phyloP scores from a whole-genome alignment of 306 rosid species.

The Begonia masoniana region DNA sequence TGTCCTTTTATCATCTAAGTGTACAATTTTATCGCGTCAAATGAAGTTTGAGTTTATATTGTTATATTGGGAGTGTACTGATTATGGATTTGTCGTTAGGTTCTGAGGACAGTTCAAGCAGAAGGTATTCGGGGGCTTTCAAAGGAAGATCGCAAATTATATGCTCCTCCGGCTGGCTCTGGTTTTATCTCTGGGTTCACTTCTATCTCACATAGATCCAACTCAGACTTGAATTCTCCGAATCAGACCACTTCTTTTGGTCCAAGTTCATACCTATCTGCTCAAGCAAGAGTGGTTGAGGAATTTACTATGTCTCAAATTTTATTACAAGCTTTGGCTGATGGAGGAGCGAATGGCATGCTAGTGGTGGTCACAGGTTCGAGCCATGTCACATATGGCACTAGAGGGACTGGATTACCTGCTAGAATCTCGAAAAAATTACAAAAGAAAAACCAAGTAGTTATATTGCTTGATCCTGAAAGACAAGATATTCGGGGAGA shows the following conservation, averaged over 20 bases:
- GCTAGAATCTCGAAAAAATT: conserved; percentile 81
- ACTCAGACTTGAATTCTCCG: conserved; percentile 35
- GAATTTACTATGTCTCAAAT: conserved; percentile 74
- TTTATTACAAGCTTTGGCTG: conserved; percentile 45
- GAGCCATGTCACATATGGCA: conserved; percentile 75
- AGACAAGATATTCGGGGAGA: conserved; percentile 75
- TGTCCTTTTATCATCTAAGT: background rate
- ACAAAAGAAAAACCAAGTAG: conserved; percentile 85
- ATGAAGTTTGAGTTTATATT: background rate
- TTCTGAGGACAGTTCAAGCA: conserved; percentile 79
- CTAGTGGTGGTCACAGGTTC: conserved; percentile 86
- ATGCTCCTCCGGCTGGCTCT: conserved; percentile 93
- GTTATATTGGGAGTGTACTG: background rate
- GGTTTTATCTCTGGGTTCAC: conserved; percentile 78
- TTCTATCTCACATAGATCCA: conserved; percentile 46
- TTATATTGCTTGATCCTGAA: conserved; percentile 85
- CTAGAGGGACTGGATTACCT: conserved; percentile 83
- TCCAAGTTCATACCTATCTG: conserved; percentile 83
- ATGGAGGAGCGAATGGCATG: conserved; percentile 60
- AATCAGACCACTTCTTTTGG: conserved; percentile 59
- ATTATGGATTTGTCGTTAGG: conserved; percentile 28
- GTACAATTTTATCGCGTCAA: conserved; percentile 4
- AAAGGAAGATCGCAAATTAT: conserved; percentile 58
- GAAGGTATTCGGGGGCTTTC: conserved; percentile 85
- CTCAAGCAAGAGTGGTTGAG: conserved; percentile 83